Evolutionary conservation across 169 alveolate genomes (phyloP).

Genomic region (Plasmodium ovale): DNA sequence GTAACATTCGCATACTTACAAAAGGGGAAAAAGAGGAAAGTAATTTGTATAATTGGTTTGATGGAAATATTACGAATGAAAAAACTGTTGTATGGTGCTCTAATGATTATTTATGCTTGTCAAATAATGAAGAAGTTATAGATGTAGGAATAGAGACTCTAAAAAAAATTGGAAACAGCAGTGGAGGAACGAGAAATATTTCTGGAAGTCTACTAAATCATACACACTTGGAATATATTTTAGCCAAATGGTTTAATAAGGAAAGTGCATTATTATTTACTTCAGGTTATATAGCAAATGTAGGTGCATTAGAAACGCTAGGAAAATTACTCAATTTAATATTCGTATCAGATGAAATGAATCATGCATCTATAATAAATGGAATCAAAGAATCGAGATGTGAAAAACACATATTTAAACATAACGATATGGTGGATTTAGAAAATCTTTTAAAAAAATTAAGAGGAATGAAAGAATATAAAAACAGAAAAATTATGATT

Average conservation of each 20-base stretch:
- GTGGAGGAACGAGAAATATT: conserved; percentile 94
- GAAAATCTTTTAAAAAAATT: conserved; percentile 78
- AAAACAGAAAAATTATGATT: conserved; percentile 84
- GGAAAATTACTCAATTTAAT: conserved; percentile 85
- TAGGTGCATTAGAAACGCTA: conserved; percentile 88
- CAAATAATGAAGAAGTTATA: conserved; percentile 87
- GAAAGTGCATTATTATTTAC: conserved; percentile 88
- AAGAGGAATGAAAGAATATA: conserved; percentile 72
- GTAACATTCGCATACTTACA: not conserved
- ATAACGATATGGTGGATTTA: conserved; percentile 86
- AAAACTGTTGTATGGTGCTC: conserved; percentile 83
- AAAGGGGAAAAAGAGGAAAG: not conserved
- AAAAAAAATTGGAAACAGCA: conserved; percentile 88
- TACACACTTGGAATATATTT: conserved; percentile 86
- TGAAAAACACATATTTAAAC: conserved; percentile 81
- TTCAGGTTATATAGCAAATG: conserved; percentile 91
- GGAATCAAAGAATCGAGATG: conserved; percentile 89
- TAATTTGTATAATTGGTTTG: not conserved
- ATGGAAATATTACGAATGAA: not conserved
- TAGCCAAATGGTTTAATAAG: conserved; percentile 88
- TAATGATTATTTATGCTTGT: conserved; percentile 92
- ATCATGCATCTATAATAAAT: conserved; percentile 92
- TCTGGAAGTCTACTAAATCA: conserved; percentile 89
- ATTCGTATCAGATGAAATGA: conserved; percentile 89
- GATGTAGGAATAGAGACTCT: conserved; percentile 87